phyloP scores from a whole-genome alignment of 2,329 filamentous ascomycete species.

The Metarhizium rileyi region DNA sequence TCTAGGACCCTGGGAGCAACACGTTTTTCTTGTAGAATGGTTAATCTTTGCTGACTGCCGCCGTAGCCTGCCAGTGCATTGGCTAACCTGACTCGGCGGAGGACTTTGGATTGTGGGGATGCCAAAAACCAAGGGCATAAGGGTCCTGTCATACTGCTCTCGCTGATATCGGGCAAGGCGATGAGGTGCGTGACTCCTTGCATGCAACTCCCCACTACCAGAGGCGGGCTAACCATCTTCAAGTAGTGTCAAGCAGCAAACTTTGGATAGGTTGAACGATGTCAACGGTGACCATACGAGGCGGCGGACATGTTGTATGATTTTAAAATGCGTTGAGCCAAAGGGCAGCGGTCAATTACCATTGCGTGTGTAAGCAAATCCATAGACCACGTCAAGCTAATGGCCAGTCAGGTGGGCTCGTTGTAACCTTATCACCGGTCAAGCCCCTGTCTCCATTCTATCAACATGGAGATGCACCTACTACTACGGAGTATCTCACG shows the following conservation, averaged over 20 bases:
- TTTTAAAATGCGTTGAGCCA: too few relatives aligned
- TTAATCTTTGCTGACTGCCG: background rate
- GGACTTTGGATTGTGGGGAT: background rate
- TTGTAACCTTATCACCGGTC: background rate
- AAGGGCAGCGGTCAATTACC: background rate
- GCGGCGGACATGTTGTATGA: too few relatives aligned
- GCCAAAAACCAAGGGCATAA: background rate
- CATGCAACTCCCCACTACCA: background rate
- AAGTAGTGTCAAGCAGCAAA: background rate
- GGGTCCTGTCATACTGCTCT: background rate
- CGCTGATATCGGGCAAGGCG: background rate
- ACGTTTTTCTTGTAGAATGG: background rate
- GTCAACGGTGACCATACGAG: too few relatives aligned
- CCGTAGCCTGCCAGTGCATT: background rate
- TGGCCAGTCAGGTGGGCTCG: background rate
- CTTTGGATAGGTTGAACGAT: too few relatives aligned
- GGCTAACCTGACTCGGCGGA: background rate
- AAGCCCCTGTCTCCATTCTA: background rate
- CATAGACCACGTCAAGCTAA: background rate
- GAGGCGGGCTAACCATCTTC: background rate
- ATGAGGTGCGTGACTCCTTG: background rate
- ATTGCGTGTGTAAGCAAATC: background rate
- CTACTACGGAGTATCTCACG: too few relatives aligned
- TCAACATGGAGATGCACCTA: background rate
- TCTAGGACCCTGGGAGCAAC: too few relatives aligned